phyloP scores from a whole-genome alignment of 1,284 basidiomycete species.

The Fomitopsis pinicola region DNA sequence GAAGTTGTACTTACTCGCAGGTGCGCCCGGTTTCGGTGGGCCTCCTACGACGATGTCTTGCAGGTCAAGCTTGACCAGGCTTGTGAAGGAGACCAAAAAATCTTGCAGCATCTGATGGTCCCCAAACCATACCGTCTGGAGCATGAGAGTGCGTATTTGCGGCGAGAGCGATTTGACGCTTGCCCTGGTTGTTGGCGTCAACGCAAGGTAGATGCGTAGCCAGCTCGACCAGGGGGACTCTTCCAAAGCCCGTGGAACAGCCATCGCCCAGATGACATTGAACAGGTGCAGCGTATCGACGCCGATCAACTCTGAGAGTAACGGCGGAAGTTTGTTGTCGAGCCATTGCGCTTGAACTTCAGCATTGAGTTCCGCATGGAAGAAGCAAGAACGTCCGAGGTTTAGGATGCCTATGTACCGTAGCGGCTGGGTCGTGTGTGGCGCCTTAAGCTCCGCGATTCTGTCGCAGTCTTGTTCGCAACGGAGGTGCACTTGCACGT shows the following conservation, averaged over 20 bases:
- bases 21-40: too few species aligned
- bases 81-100: background rate
- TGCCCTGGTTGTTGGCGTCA: background rate
- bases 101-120: background rate
- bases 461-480: background rate
- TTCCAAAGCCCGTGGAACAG: background rate
- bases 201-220: background rate
- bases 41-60: background rate
- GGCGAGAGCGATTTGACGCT: background rate
- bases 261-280: background rate
- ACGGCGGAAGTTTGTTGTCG: background rate
- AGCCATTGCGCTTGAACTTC: background rate
- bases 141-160: background rate
- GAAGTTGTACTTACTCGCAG: background rate
- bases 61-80: background rate
- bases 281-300: background rate
- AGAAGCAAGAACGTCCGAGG: background rate
- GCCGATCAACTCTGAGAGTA: background rate
- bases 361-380: background rate
- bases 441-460: background rate
- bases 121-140: background rate
- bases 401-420: background rate
- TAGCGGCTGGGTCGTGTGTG: background rate
- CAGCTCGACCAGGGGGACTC: background rate
- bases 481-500: background rate